phyloP scores from a whole-genome alignment of 2,329 filamentous ascomycete species.

The Geosmithia morbida region DNA sequence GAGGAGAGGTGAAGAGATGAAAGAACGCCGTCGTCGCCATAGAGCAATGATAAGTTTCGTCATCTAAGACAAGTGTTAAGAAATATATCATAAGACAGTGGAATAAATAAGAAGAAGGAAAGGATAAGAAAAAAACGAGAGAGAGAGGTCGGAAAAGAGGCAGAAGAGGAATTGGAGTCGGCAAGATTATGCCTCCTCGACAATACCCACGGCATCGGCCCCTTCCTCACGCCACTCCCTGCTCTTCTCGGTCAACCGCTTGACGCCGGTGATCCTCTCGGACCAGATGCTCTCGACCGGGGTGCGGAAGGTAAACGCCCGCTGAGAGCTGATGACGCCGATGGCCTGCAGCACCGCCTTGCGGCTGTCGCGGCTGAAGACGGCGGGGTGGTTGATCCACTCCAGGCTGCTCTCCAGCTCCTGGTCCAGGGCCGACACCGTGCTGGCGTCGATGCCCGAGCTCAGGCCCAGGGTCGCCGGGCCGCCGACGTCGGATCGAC shows the following conservation, averaged over 20 bases:
- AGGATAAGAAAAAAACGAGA: slow-evolving; percentile 4
- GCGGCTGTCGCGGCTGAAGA: slow-evolving; percentile 84
- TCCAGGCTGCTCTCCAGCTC: slow-evolving; percentile 85
- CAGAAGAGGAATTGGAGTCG: background rate
- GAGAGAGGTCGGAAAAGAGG: slow-evolving; percentile 1
- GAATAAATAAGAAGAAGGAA: too few species aligned
- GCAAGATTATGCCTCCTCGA: slow-evolving; percentile 38
- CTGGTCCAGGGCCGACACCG: slow-evolving; percentile 75
- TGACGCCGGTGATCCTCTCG: slow-evolving; percentile 65
- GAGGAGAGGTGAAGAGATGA: too few species aligned
- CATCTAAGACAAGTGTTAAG: too few species aligned
- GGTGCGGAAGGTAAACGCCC: slow-evolving; percentile 86
- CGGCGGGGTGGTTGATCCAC: slow-evolving; percentile 94
- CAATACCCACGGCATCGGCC: slow-evolving; percentile 54
- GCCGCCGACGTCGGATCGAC: slow-evolving; percentile 21
- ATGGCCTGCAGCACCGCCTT: slow-evolving; percentile 96
- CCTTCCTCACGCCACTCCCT: slow-evolving; percentile 85
- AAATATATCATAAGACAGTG: too few species aligned
- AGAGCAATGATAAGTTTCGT: too few species aligned
- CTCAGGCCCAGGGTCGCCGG: slow-evolving; percentile 44
- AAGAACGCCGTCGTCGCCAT: background rate
- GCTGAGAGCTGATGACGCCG: slow-evolving; percentile 87
- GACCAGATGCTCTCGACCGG: slow-evolving; percentile 86
- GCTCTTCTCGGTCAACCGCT: slow-evolving; percentile 66
- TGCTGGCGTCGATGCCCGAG: slow-evolving; percentile 69